Percentiles rank a stretch among this genome's conserved stretches.
Conservation (phyloP, 1,284 basidiomycete genomes). For the Neolentinus lepideus region DNA sequence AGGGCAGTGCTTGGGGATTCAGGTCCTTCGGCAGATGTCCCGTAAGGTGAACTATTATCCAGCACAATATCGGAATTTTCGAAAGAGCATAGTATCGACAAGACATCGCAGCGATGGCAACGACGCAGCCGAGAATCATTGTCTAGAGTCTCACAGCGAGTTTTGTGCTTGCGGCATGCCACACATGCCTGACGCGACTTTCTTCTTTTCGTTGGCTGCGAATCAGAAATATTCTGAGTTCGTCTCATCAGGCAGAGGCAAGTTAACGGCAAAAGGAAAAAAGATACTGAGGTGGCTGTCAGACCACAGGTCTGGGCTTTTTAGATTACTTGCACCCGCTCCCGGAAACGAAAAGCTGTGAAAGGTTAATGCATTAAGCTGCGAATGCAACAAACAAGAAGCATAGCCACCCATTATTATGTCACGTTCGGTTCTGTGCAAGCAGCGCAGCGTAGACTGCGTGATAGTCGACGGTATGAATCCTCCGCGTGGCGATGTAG, state of each 20-base stretch:
- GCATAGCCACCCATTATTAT: too few relatives aligned
- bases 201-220: constrained; percentile 21
- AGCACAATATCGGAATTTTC: constrained; percentile 18
- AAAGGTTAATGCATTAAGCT: background rate
- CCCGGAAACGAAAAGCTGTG: background rate
- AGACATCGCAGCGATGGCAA: constrained; percentile 36
- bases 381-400: too few relatives aligned
- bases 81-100: constrained; percentile 31
- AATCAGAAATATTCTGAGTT: background rate
- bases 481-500: too few relatives aligned
- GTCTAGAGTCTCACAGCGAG: constrained; percentile 35
- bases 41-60: constrained; percentile 4
- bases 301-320: background rate
- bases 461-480: too few relatives aligned
- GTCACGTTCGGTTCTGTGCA: too few relatives aligned
- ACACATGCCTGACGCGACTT: constrained; percentile 32
- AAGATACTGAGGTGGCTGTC: background rate
- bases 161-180: constrained; percentile 35
- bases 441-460: too few relatives aligned
- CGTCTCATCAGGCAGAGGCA: background rate
- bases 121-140: constrained; percentile 22
- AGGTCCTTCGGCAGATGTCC: constrained; percentile 10
- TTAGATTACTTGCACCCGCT: background rate
- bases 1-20: constrained; percentile 10
- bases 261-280: background rate